Conservation (phyloP, 495 filamentous ascomycete species). For the Lentithecium fluviatile region DNA sequence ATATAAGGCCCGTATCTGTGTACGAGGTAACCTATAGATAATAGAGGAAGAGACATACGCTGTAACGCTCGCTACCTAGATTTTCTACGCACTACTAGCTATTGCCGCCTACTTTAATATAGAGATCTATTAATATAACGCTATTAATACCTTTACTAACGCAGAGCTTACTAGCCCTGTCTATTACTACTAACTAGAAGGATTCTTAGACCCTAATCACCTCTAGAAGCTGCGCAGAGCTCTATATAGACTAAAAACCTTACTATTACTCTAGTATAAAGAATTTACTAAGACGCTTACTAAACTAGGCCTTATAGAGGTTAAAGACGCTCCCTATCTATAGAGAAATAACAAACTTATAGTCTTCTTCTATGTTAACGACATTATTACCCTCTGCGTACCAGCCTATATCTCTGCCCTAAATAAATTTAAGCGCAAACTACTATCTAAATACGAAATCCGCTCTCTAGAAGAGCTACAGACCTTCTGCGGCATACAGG, state of each 20-base stretch:
- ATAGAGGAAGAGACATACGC: slow-evolving; percentile 13
- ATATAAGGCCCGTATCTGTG: not conserved
- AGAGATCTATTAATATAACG: slow-evolving; percentile 12
- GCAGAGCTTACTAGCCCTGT: not conserved
- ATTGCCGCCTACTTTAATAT: slow-evolving; percentile 13
- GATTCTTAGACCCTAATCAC: not conserved
- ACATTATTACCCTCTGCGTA: not conserved
- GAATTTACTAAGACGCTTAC: slow-evolving; percentile 7
- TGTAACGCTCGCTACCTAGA: slow-evolving; percentile 11
- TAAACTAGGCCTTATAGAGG: slow-evolving; percentile 5
- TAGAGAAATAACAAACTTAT: not conserved
- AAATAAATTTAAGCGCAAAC: not conserved
- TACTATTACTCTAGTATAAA: slow-evolving; percentile 22
- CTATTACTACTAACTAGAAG: slow-evolving; percentile 10
- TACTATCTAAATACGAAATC: not conserved
- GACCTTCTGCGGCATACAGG: not conserved
- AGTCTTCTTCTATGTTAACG: slow-evolving; percentile 6
- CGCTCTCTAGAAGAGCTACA: not conserved
- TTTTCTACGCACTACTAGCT: slow-evolving; percentile 13
- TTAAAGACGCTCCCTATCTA: not conserved
- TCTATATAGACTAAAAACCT: slow-evolving; percentile 17
- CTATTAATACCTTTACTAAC: slow-evolving; percentile 15
- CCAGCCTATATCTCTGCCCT: not conserved
- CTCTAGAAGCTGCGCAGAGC: slow-evolving; percentile 5
- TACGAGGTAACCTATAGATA: slow-evolving; percentile 8